Base-by-base conservation (phyloP, 805 yeast species). In the Suhomyces sp. region DNA sequence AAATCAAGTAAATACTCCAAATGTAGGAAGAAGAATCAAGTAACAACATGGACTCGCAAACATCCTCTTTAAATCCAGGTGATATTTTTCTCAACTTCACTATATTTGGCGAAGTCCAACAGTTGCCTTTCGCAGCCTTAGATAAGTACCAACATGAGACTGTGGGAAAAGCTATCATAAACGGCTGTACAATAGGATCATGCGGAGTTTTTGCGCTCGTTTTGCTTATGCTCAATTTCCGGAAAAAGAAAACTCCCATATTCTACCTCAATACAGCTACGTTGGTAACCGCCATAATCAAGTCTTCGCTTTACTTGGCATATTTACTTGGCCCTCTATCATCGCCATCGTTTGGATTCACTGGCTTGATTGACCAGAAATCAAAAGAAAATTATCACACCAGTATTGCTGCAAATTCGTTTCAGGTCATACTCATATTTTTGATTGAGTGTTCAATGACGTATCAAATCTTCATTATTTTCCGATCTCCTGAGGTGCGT, bases 391-490 rank as follows among this genome's bases (percentile, higher is more conserved):
- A 80, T 24, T 70, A 75, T 43, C 77, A 73, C 46, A 63, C 81
- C 4, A 77, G 84, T n/a, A 79, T 84, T 8, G 88, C 87, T 2
- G 72, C 89, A 0, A 81, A 83, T 59, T 75, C 83, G 3, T 67
- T 87, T 52, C 84, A 84, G 56, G 75, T 84, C 4, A 54, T 90
- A 10, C 68, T 90, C 43, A 77, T 89, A 17, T 69, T 77, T 0
- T 71, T 81, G 8, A 80, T 92, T 49, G 87, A 89, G 65, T 55
- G 72, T 0, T 85, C 94, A 0, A 68, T 93, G 61, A 75, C 84
- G 1, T 83, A 83, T 62, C 98, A 93, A 69, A 80, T 87, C 7
- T 78, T 75, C 55, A 80, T 86, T 29, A 83, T 94, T 47, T 89
- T 89, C 71, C 76, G 80, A 51, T 74, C 80, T n/a, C 82, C 84